phyloP scores from a whole-genome alignment of 2,329 filamentous ascomycete genomes.

The Tolypocladium endophyticum region DNA sequence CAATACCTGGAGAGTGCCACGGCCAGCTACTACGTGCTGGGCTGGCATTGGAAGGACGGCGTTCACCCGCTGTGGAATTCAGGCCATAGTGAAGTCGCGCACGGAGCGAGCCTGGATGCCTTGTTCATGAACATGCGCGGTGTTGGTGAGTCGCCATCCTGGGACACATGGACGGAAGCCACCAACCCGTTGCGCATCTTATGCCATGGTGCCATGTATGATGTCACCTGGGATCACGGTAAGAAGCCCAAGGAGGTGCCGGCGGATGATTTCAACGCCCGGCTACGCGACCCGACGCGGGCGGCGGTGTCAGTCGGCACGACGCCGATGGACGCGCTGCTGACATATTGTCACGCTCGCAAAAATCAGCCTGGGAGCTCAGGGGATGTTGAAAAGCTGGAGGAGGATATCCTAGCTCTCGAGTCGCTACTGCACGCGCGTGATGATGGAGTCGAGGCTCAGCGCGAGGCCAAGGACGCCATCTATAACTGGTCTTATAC shows the following conservation, averaged over 20 bases:
- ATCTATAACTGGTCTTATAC: conserved; percentile 20
- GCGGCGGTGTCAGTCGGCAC: conserved; percentile 21
- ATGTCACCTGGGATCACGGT: conserved; percentile 21
- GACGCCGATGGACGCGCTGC: conserved; percentile 25
- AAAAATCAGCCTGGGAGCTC: conserved; percentile 7
- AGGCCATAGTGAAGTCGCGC: conserved; percentile 1
- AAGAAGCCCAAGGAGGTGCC: conserved; percentile 16
- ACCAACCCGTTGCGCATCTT: conserved; percentile 10
- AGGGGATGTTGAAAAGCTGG: conserved; percentile 9
- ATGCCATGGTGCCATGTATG: conserved; percentile 27
- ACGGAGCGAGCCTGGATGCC: conserved; percentile 7
- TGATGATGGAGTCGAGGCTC: conserved; percentile 21
- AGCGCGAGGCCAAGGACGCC: conserved; percentile 16
- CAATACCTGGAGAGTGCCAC: conserved; percentile 15
- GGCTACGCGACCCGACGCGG: conserved; percentile 10
- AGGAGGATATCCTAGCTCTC: conserved; percentile 16
- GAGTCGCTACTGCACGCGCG: conserved; percentile 15
- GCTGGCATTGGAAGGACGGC: conserved; percentile 22
- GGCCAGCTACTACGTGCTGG: conserved; percentile 27
- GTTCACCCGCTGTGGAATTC: conserved; percentile 11
- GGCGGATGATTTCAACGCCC: conserved; percentile 15
- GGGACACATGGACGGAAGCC: too few species aligned
- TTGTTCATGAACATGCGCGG: conserved; percentile 12
- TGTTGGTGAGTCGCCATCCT: background rate
- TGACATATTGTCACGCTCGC: conserved; percentile 20